These are phyloP conservation scores for Daldinia loculata DNA, from an alignment of 495 filamentous ascomycete species.

Conservation along the genomic window DNA sequence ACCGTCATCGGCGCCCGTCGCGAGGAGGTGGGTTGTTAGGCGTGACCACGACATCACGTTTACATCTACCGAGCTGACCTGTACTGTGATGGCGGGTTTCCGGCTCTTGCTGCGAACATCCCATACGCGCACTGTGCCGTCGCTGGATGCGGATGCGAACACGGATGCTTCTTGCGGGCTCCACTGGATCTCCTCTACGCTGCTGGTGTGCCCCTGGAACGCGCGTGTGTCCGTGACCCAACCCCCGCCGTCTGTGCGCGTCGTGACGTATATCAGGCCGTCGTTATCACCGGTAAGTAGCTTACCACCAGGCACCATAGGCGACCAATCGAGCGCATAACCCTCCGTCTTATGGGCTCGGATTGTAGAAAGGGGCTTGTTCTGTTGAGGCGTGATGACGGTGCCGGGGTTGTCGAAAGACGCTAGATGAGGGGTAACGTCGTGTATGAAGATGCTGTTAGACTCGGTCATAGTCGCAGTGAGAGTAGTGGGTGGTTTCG, in stretches of 20 bases:
- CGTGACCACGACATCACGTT: slow-evolving; percentile 96
- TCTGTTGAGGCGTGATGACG: slow-evolving; percentile 77
- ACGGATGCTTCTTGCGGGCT: slow-evolving; percentile 89
- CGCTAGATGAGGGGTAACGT: slow-evolving; percentile 84
- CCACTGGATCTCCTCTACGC: slow-evolving; percentile 96
- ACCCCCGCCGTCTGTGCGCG: slow-evolving; percentile 82
- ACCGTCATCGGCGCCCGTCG: slow-evolving; percentile 92
- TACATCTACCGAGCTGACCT: slow-evolving; percentile 83
- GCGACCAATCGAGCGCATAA: slow-evolving; percentile 95
- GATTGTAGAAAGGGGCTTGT: slow-evolving; percentile 85
- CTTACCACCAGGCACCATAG: slow-evolving; percentile 74
- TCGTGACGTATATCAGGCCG: slow-evolving; percentile 87
- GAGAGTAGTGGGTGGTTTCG: slow-evolving; percentile 76
- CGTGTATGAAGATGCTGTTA: slow-evolving; percentile 87
- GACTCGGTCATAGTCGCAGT: slow-evolving; percentile 93
- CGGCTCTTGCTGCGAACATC: slow-evolving; percentile 89
- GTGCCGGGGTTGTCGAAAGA: slow-evolving; percentile 91
- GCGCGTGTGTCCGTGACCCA: slow-evolving; percentile 84
- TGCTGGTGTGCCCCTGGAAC: slow-evolving; percentile 82
- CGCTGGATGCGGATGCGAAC: slow-evolving; percentile 90
- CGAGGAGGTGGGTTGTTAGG: slow-evolving; percentile 85
- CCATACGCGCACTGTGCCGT: slow-evolving; percentile 95
- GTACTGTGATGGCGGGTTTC: slow-evolving; percentile 83
- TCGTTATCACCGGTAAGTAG: slow-evolving; percentile 91
- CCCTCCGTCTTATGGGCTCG: slow-evolving; percentile 92